Percentiles rank a stretch among this genome's conserved stretches.
These are phyloP conservation scores for Colletotrichum musae DNA, from an alignment of 2,329 filamentous ascomycete genomes.

Conservation along the genomic window DNA sequence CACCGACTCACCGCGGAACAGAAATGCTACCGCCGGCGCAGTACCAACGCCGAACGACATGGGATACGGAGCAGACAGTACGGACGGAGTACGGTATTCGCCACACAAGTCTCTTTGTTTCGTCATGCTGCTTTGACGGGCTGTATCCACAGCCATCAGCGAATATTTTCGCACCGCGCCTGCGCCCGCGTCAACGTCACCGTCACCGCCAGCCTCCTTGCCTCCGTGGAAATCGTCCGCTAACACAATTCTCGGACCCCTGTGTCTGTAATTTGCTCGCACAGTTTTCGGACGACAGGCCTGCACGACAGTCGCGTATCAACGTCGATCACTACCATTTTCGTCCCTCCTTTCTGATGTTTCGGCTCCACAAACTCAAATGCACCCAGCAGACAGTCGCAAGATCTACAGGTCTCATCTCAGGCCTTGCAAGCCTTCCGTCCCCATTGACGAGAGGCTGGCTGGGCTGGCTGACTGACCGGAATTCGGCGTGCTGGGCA, in stretches of 20 bases:
- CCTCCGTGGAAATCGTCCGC: constrained; percentile 13
- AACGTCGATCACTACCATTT: constrained; percentile 31
- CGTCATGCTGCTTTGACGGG: constrained; percentile 5
- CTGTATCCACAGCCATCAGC: constrained; percentile 13
- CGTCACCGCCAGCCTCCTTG: neutral
- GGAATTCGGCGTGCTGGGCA: constrained; percentile 1
- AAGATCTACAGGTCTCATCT: constrained; percentile 40
- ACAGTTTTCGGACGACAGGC: constrained; percentile 30
- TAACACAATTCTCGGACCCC: constrained; percentile 10
- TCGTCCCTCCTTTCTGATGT: constrained; percentile 18
- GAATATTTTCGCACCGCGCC: constrained; percentile 1
- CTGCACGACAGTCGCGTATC: constrained; percentile 26
- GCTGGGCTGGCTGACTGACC: constrained; percentile 13
- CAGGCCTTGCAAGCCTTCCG: constrained; percentile 32
- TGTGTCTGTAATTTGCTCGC: constrained; percentile 30
- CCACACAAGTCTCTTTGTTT: constrained; percentile 3
- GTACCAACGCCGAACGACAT: neutral
- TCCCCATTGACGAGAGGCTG: constrained; percentile 17
- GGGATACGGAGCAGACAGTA: neutral
- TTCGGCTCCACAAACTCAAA: constrained; percentile 36
- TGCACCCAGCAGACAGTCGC: constrained; percentile 26
- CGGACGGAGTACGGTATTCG: neutral
- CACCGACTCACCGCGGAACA: neutral
- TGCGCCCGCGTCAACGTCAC: neutral
- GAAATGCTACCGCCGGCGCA: constrained; percentile 1